Conservation (phyloP, 164 flowering plant genomes). For the Umbilicus rupestris region DNA sequence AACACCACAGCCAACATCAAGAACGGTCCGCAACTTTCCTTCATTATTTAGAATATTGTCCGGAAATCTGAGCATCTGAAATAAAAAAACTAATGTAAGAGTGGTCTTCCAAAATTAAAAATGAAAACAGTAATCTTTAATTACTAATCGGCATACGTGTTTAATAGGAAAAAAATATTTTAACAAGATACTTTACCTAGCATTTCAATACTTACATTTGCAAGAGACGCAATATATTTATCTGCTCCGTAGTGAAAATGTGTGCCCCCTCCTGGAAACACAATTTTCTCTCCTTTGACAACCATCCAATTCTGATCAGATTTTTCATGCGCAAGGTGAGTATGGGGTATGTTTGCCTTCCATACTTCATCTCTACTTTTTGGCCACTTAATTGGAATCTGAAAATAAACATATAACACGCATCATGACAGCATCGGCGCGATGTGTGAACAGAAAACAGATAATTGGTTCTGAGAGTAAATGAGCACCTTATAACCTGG, state of each 20-base stretch:
- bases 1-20: slow-evolving; percentile 48
- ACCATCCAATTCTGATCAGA: slow-evolving; percentile 51
- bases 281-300: slow-evolving; percentile 37
- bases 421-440: too few relatives aligned
- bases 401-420: background rate
- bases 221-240: slow-evolving; percentile 37
- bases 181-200: too few relatives aligned
- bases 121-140: too few relatives aligned
- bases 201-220: slow-evolving; percentile 24
- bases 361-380: slow-evolving; percentile 40
- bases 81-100: background rate
- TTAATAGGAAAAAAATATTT: too few relatives aligned
- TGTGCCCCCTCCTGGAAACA: slow-evolving; percentile 46
- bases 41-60: slow-evolving; percentile 26
- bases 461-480: too few relatives aligned
- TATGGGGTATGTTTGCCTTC: slow-evolving; percentile 44
- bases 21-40: slow-evolving; percentile 33
- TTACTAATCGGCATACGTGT: too few relatives aligned
- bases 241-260: slow-evolving; percentile 47
- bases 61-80: slow-evolving; percentile 41
- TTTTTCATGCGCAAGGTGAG: slow-evolving; percentile 42
- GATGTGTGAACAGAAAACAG: too few relatives aligned
- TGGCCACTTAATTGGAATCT: slow-evolving; percentile 48
- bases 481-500: slow-evolving; percentile 32
- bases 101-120: background rate